Conservation (phyloP, 1,284 basidiomycete genomes). For the Trichosporon sp. region DNA sequence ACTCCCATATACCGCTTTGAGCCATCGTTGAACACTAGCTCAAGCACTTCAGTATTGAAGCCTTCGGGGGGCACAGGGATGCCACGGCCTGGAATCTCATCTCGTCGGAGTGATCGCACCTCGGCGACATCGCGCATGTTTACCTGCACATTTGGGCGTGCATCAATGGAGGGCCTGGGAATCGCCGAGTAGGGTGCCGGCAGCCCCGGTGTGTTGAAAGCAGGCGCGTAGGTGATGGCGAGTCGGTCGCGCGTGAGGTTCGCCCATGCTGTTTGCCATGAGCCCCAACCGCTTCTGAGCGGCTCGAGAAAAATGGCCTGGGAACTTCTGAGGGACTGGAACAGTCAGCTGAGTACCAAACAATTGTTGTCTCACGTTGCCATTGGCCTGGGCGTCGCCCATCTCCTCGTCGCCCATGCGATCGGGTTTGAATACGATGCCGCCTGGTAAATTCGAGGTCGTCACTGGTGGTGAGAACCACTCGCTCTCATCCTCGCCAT, state of each 20-base stretch:
- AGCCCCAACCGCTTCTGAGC: conserved; percentile 35
- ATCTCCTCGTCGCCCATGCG: conserved; percentile 52
- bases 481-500: conserved; percentile 25
- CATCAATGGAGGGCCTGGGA: conserved; percentile 32
- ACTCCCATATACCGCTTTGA: conserved; percentile 49
- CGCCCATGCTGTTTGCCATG: conserved; percentile 50
- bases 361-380: conserved; percentile 13
- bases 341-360: background rate
- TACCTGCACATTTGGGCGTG: conserved; percentile 40
- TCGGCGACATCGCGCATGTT: conserved; percentile 48
- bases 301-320: conserved; percentile 17
- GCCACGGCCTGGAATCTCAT: conserved; percentile 44
- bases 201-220: background rate
- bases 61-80: conserved; percentile 47
- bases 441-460: conserved; percentile 34
- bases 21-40: conserved; percentile 48
- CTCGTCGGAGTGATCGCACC: conserved; percentile 45
- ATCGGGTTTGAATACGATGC: conserved; percentile 41
- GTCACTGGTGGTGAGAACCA: conserved; percentile 28
- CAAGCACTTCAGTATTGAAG: conserved; percentile 48
- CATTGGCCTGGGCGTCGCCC: conserved; percentile 37
- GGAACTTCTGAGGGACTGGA: conserved; percentile 3
- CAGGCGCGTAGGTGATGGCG: conserved; percentile 34
- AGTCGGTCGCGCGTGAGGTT: conserved; percentile 37
- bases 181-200: conserved; percentile 37